phyloP scores from a whole-genome alignment of 2,329 filamentous ascomycete species.

The Metarhizium brunneum region DNA sequence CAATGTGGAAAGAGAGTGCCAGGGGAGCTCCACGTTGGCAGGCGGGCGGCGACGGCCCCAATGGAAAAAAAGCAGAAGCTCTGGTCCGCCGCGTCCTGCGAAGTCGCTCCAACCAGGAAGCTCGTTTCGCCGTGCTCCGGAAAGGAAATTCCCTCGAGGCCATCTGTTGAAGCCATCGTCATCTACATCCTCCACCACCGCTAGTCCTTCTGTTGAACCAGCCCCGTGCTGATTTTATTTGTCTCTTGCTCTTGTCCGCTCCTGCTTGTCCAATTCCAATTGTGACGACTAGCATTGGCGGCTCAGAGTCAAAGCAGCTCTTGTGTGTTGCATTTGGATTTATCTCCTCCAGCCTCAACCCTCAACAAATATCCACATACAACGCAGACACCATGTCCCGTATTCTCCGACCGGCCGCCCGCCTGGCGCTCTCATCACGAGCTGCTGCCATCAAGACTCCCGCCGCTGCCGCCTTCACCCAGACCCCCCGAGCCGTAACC shows the following conservation, averaged over 20 bases:
- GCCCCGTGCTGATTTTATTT: not conserved
- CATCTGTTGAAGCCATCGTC: slow-evolving; percentile 7
- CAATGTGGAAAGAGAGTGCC: not conserved
- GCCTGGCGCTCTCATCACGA: slow-evolving; percentile 36
- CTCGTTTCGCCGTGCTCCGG: slow-evolving; percentile 11
- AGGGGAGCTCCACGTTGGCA: slow-evolving; percentile 5
- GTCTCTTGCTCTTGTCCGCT: not conserved
- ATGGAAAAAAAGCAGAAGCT: slow-evolving; percentile 8
- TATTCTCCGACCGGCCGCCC: slow-evolving; percentile 40
- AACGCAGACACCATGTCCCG: slow-evolving; percentile 34
- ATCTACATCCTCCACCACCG: slow-evolving; percentile 1
- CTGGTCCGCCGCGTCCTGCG: not conserved
- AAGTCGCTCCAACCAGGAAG: slow-evolving; percentile 8
- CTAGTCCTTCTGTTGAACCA: not conserved
- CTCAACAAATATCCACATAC: slow-evolving; percentile 5
- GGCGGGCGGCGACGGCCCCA: not conserved
- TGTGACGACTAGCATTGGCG: slow-evolving; percentile 9
- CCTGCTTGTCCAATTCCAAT: not conserved
- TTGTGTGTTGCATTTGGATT: not conserved
- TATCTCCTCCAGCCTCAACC: not conserved
- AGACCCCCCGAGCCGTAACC: slow-evolving; percentile 23
- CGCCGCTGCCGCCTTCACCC: slow-evolving; percentile 24
- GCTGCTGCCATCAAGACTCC: slow-evolving; percentile 23
- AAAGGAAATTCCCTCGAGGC: slow-evolving; percentile 12
- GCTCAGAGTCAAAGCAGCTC: slow-evolving; percentile 6